Conservation (phyloP, 345 rosid genomes). For the Anacardium occidentale region DNA sequence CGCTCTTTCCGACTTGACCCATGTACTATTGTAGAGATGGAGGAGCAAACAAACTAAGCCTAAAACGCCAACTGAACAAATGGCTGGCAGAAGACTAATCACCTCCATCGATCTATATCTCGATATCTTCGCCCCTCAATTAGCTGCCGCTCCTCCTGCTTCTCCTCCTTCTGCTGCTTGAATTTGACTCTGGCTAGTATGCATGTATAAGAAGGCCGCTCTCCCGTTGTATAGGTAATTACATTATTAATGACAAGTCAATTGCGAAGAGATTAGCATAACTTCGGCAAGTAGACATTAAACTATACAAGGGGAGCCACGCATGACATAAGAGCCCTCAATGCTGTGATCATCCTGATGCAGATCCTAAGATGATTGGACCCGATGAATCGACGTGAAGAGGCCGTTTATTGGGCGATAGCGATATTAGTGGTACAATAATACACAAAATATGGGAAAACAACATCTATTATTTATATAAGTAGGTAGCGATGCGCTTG, state of each 20-base stretch:
- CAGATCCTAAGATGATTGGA: conserved; percentile 13
- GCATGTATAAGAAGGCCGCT: background rate
- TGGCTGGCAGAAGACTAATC: background rate
- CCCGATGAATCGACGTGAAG: background rate
- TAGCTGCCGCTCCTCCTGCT: no score
- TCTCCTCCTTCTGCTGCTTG: no score
- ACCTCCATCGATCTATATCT: conserved; percentile 15
- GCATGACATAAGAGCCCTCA: conserved; percentile 15
- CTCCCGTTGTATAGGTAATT: background rate
- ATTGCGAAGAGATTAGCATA: background rate
- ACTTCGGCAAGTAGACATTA: conserved; percentile 11
- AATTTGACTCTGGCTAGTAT: background rate
- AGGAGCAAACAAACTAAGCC: conserved; percentile 14
- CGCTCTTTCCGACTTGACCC: conserved; percentile 28
- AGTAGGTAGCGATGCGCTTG: no score
- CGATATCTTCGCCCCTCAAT: no score
- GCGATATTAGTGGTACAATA: background rate
- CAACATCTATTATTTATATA: background rate
- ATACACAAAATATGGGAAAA: background rate
- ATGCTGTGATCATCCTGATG: background rate
- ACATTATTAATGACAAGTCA: background rate
- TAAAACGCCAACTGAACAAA: background rate
- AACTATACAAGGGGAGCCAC: conserved; percentile 10
- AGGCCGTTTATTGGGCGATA: background rate
- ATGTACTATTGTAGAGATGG: conserved; percentile 19